Evolutionary conservation across 176 grass and related monocot species (phyloP).

Genomic region (Bolboschoenus planiculmis): DNA sequence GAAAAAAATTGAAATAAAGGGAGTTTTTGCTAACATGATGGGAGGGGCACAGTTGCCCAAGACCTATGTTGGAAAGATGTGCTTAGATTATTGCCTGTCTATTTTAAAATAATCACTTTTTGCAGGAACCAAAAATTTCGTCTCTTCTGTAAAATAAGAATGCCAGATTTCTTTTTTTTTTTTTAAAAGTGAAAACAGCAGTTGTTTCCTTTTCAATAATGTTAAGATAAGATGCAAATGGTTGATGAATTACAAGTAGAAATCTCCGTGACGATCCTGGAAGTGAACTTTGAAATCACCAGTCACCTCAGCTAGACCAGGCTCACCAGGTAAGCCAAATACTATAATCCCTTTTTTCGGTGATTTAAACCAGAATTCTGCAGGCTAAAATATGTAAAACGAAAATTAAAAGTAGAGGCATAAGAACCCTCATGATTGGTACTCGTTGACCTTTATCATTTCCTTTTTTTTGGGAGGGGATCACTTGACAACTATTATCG

Average conservation of each 20-base stretch:
- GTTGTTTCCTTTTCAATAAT: background rate
- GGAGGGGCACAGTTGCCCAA: background rate
- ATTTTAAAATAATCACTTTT: background rate
- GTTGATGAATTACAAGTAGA: constrained; percentile 63
- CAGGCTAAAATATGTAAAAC: constrained; percentile 56
- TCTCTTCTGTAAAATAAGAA: background rate
- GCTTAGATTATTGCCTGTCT: background rate
- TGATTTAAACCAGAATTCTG: constrained; percentile 98
- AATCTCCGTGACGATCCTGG: constrained; percentile 92
- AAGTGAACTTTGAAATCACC: constrained; percentile 98
- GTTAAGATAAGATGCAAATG: background rate
- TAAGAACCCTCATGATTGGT: background rate
- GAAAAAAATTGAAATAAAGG: background rate
- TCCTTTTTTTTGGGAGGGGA: no score
- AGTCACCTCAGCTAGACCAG: constrained; percentile 73
- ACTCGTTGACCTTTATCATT: background rate
- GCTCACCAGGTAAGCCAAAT: constrained; percentile 90
- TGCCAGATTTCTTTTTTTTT: background rate
- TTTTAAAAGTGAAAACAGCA: background rate
- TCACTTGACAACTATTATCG: no score
- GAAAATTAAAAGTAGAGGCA: background rate
- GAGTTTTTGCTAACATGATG: background rate
- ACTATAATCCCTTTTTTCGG: constrained; percentile 97
- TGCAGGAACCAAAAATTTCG: background rate
- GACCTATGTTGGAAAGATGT: background rate